phyloP scores from a whole-genome alignment of 148 eudicot genomes.

The Rhododendron williamsianum region DNA sequence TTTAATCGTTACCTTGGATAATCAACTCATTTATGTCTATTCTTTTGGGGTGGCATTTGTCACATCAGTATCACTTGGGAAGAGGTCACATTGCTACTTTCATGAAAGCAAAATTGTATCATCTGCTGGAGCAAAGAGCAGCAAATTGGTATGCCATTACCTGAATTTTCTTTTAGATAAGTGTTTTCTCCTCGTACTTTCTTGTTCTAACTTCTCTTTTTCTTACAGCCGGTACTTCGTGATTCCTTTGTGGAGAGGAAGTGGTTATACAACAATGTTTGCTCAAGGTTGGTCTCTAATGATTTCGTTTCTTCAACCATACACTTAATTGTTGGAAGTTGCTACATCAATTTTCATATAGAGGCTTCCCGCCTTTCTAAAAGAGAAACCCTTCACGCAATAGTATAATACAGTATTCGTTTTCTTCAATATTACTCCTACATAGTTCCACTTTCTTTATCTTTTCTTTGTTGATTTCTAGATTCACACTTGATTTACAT shows the following conservation, averaged over 20 bases:
- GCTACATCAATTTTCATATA: not conserved
- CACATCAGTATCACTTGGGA: slow-evolving; percentile 74
- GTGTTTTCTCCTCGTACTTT: slow-evolving; percentile 3
- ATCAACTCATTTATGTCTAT: not conserved
- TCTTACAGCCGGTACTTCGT: slow-evolving; percentile 71
- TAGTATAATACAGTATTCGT: not conserved
- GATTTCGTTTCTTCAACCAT: not conserved
- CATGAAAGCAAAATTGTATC: slow-evolving; percentile 63
- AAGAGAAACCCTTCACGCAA: not conserved
- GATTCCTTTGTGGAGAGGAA: slow-evolving; percentile 91
- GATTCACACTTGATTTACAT: not conserved
- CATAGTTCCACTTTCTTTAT: not conserved
- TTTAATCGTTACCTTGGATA: too few relatives aligned
- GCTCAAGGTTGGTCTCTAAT: slow-evolving; percentile 59
- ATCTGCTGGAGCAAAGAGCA: slow-evolving; percentile 70
- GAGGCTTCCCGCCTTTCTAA: not conserved
- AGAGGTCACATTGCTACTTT: slow-evolving; percentile 88
- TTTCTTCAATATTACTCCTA: slow-evolving; percentile 3
- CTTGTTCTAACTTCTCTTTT: slow-evolving; percentile 14
- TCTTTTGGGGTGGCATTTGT: slow-evolving; percentile 6
- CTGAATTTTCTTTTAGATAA: slow-evolving; percentile 6
- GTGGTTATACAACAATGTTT: slow-evolving; percentile 91
- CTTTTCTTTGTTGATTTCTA: not conserved
- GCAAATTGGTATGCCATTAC: slow-evolving; percentile 49
- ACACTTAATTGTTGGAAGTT: not conserved